phyloP scores from a whole-genome alignment of 768 basidiomycete species.

The Amanita molliuscula region DNA sequence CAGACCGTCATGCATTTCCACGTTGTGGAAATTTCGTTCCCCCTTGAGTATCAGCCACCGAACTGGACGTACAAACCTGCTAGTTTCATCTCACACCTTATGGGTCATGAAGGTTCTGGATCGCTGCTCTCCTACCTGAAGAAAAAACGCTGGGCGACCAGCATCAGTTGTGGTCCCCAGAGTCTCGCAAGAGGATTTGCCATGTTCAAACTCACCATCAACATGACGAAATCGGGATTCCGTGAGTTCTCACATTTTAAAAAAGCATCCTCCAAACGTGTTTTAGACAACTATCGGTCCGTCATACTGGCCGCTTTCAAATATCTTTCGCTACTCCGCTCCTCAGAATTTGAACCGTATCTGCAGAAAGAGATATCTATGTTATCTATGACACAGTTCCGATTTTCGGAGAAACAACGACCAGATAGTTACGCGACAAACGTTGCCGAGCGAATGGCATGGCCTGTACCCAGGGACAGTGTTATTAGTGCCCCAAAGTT shows the following conservation, averaged over 20 bases:
- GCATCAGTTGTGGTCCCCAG: constrained; percentile 60
- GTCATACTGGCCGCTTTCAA: constrained; percentile 67
- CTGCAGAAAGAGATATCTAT: constrained; percentile 68
- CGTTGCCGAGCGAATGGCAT: constrained; percentile 64
- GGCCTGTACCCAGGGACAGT: constrained; percentile 74
- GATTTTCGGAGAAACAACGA: constrained; percentile 76
- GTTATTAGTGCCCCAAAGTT: constrained; percentile 63
- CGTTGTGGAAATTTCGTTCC: constrained; percentile 73
- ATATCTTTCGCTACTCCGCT: constrained; percentile 63
- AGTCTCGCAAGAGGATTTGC: constrained; percentile 74
- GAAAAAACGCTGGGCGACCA: constrained; percentile 77
- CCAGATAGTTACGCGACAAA: constrained; percentile 74
- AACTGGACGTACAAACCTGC: constrained; percentile 74
- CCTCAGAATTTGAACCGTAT: constrained; percentile 48
- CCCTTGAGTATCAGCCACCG: constrained; percentile 61
- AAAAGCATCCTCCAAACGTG: neutral
- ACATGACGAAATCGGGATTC: constrained; percentile 80
- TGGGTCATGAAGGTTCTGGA: constrained; percentile 90
- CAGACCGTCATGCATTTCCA: constrained; percentile 87
- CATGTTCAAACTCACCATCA: constrained; percentile 76
- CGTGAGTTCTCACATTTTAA: constrained; percentile 35
- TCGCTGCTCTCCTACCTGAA: constrained; percentile 89
- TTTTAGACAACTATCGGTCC: constrained; percentile 62
- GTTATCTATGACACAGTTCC: constrained; percentile 68
- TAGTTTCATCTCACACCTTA: constrained; percentile 65